Conservation (phyloP, 2,329 filamentous ascomycete species). For the Myrmaecium sp. region DNA sequence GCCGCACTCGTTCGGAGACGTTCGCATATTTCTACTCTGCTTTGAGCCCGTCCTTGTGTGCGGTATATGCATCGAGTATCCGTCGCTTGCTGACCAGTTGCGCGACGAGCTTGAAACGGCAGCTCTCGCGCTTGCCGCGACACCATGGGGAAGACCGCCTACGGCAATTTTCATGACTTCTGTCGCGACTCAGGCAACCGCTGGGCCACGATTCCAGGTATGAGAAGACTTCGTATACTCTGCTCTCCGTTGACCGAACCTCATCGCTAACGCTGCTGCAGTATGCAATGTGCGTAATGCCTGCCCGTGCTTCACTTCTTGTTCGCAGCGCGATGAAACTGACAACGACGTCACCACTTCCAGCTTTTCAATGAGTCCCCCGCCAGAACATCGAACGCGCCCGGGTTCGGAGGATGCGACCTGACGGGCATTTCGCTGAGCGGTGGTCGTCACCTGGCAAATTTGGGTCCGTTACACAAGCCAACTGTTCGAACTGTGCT, state of each 20-base stretch:
- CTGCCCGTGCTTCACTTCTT: slow-evolving; percentile 1
- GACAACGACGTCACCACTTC: too few relatives aligned
- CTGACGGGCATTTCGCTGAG: slow-evolving; percentile 60
- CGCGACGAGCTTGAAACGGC: too few relatives aligned
- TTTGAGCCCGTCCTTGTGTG: too few relatives aligned
- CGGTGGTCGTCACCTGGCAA: slow-evolving; percentile 51
- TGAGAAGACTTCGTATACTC: slow-evolving; percentile 4
- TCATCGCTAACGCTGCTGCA: slow-evolving; percentile 11
- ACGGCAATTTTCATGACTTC: slow-evolving; percentile 26
- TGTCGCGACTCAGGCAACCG: slow-evolving; percentile 31
- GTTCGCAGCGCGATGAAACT: too few relatives aligned
- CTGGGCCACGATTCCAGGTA: slow-evolving; percentile 24
- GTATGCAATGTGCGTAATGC: slow-evolving; percentile 30
- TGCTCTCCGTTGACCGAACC: slow-evolving; percentile 7
- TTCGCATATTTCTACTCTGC: too few relatives aligned
- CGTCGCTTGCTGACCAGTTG: too few relatives aligned
- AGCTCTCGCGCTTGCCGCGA: too few relatives aligned
- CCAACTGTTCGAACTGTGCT: slow-evolving; percentile 8
- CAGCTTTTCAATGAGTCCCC: slow-evolving; percentile 46
- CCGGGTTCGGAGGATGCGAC: slow-evolving; percentile 51
- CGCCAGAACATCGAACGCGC: slow-evolving; percentile 37
- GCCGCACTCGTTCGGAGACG: too few relatives aligned
- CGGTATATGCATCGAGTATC: too few relatives aligned
- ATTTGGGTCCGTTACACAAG: slow-evolving; percentile 49
- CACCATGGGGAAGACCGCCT: too few relatives aligned